Conservation (phyloP, 2,329 filamentous ascomycete species). For the Cercospora sp. region DNA sequence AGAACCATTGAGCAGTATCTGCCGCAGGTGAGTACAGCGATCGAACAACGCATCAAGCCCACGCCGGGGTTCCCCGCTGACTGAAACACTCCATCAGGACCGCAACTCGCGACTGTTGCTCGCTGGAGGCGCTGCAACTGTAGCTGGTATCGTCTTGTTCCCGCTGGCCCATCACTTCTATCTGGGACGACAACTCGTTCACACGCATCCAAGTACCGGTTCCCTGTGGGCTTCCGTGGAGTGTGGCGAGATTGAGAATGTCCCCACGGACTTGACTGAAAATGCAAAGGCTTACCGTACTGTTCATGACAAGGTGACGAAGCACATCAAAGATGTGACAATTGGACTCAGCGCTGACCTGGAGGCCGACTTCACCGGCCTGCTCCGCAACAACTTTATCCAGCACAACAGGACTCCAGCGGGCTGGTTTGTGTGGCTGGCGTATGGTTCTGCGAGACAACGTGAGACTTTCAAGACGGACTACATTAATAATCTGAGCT, state of each 20-base stretch:
- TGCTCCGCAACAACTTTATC: constrained; percentile 26
- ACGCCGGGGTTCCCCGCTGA: background rate
- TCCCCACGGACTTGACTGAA: constrained; percentile 24
- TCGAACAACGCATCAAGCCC: background rate
- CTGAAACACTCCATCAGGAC: constrained; percentile 14
- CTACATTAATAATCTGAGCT: constrained; percentile 24
- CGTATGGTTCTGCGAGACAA: constrained; percentile 8
- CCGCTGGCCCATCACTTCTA: constrained; percentile 23
- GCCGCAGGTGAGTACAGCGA: constrained; percentile 5
- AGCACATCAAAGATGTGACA: constrained; percentile 21
- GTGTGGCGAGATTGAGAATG: constrained; percentile 24
- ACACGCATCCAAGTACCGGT: constrained; percentile 22
- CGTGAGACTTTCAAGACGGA: constrained; percentile 24
- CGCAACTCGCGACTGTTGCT: constrained; percentile 24
- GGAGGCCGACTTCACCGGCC: constrained; percentile 24
- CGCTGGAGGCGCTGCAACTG: constrained; percentile 19
- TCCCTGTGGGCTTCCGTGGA: constrained; percentile 25
- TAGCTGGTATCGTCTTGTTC: constrained; percentile 24
- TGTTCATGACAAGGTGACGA: constrained; percentile 27
- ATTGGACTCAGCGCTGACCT: constrained; percentile 17
- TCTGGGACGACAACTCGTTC: constrained; percentile 25
- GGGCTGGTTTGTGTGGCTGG: constrained; percentile 23
- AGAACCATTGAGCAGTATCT: constrained; percentile 6
- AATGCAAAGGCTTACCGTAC: constrained; percentile 23
- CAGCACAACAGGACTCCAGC: constrained; percentile 23